phyloP scores from a whole-genome alignment of 225 moss, liverwort and hornwort genomes.

The Anthoceros angustus region DNA sequence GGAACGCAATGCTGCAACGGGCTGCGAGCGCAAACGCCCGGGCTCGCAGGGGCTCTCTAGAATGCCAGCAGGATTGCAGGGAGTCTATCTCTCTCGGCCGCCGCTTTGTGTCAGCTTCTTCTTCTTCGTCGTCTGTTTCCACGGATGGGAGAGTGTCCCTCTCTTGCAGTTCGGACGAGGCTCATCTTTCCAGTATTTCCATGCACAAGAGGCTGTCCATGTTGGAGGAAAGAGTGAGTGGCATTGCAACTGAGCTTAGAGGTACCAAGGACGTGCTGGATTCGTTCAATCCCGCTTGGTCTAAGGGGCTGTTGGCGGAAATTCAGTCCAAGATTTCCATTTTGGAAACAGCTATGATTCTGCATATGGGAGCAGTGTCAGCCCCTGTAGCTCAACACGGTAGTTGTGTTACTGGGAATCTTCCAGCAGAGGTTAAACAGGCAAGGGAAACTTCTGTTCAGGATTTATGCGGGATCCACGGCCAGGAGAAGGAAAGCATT shows the following conservation, averaged over 20 bases:
- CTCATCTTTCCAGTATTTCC: slow-evolving; percentile 18
- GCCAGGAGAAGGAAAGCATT: too few species aligned
- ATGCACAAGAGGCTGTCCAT: slow-evolving; percentile 63
- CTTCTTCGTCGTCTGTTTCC: too few species aligned
- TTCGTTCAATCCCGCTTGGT: slow-evolving; percentile 72
- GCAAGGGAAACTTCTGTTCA: too few species aligned
- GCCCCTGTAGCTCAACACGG: slow-evolving; percentile 13
- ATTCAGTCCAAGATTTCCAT: slow-evolving; percentile 75
- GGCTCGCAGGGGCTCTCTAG: too few species aligned
- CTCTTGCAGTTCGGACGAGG: slow-evolving; percentile 20
- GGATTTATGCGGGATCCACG: too few species aligned
- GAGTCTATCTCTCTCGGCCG: too few species aligned
- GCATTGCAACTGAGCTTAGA: slow-evolving; percentile 88
- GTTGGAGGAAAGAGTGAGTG: slow-evolving; percentile 74
- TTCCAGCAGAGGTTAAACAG: too few species aligned
- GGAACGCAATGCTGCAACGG: too few species aligned
- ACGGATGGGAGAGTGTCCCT: neutral
- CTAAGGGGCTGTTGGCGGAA: slow-evolving; percentile 59
- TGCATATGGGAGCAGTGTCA: slow-evolving; percentile 20
- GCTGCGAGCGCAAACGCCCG: too few species aligned
- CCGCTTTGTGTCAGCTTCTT: too few species aligned
- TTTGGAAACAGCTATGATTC: slow-evolving; percentile 69
- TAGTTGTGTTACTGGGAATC: slow-evolving; percentile 10
- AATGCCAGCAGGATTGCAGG: too few species aligned
- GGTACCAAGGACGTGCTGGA: slow-evolving; percentile 83